These are phyloP conservation scores for Blastomyces parvus DNA, from an alignment of 2,329 filamentous ascomycete species.

Conservation along the genomic window DNA sequence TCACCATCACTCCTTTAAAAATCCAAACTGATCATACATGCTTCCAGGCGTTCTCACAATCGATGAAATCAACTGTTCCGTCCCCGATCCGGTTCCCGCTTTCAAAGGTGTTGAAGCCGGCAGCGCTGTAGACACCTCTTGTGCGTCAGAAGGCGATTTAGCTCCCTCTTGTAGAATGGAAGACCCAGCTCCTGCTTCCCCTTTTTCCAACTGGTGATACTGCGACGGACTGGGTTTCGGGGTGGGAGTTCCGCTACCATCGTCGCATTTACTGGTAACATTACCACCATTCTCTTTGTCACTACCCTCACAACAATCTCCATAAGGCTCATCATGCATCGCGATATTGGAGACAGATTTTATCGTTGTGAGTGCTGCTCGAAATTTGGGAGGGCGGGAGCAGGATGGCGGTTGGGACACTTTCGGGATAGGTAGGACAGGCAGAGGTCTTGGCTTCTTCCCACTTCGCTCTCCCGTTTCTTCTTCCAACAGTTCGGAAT, in stretches of 20 bases:
- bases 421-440: background rate
- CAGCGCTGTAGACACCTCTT: too few species aligned
- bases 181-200: too few species aligned
- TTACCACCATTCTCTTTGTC: background rate
- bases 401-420: background rate
- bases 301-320: background rate
- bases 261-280: background rate
- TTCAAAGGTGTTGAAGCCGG: background rate
- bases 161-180: background rate
- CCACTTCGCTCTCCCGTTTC: background rate
- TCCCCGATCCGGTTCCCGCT: conserved; percentile 15
- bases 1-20: conserved; percentile 8
- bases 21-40: conserved; percentile 10
- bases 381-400: conserved; percentile 1
- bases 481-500: background rate
- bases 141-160: background rate
- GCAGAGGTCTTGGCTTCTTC: background rate
- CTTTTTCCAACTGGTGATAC: background rate
- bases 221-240: background rate
- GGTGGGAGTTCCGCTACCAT: background rate
- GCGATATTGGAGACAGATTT: conserved; percentile 4
- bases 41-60: conserved; percentile 8
- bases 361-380: conserved; percentile 4
- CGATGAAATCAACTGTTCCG: background rate
- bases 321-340: background rate